Percentiles rank a stretch among this genome's conserved stretches.
Conservation (phyloP, 176 grass and related monocot species). For the Ensete glaucum region DNA sequence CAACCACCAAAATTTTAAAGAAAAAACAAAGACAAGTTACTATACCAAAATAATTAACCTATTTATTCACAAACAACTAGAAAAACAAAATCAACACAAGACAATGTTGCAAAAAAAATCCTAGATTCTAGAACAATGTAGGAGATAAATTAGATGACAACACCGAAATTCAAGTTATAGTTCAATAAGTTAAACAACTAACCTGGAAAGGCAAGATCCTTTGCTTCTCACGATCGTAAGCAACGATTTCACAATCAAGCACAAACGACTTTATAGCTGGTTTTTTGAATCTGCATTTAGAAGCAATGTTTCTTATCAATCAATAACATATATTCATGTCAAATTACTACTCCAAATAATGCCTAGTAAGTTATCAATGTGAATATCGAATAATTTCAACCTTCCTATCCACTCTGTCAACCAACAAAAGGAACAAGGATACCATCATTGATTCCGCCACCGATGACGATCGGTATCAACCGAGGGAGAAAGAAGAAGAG, state of each 20-base stretch:
- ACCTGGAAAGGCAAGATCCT: conserved; percentile 97
- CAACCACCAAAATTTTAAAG: too few species aligned
- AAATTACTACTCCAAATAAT: neutral
- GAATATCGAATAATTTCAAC: neutral
- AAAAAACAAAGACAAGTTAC: too few species aligned
- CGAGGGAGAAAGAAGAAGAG: too few species aligned
- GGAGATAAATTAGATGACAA: neutral
- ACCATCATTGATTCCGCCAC: too few species aligned
- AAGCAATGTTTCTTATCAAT: neutral
- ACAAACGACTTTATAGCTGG: conserved; percentile 78
- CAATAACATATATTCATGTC: neutral
- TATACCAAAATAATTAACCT: too few species aligned
- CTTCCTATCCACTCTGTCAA: neutral
- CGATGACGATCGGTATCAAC: too few species aligned
- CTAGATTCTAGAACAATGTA: neutral
- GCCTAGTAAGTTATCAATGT: neutral
- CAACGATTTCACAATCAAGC: conserved; percentile 95
- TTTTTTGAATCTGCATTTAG: conserved; percentile 73
- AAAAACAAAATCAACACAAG: too few species aligned
- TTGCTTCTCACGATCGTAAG: conserved; percentile 75
- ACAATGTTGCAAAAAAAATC: too few species aligned
- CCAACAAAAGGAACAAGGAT: neutral
- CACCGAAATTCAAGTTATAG: neutral
- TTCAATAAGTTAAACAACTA: neutral
- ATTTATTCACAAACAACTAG: too few species aligned